Conservation (phyloP, 164 flowering plant genomes). For the Magnolia sinica region DNA sequence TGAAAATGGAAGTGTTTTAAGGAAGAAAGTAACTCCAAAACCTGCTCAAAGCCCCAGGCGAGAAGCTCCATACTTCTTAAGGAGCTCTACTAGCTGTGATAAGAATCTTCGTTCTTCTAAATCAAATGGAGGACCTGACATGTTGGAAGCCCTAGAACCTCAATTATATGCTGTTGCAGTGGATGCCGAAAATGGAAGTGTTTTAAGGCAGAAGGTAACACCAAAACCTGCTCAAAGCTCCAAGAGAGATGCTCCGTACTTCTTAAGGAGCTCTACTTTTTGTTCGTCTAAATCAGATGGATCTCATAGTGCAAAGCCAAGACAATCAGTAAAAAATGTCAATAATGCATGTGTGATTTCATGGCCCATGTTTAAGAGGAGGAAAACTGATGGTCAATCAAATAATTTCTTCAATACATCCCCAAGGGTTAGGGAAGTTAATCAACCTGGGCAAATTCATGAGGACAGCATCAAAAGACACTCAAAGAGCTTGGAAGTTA, state of each 20-base stretch:
- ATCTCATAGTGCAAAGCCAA: conserved; percentile 14
- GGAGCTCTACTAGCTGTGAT: conserved; percentile 5
- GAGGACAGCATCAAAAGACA: conserved; percentile 3
- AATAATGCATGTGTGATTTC: conserved; percentile 24
- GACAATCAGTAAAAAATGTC: conserved; percentile 6
- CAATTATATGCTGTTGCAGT: background rate
- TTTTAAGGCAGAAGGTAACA: conserved; percentile 3
- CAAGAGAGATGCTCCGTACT: conserved; percentile 6
- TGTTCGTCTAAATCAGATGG: conserved; percentile 11
- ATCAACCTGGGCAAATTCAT: conserved; percentile 11
- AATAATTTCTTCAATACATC: conserved; percentile 23
- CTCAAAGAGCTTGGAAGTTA: conserved; percentile 14
- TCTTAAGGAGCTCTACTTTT: conserved; percentile 7
- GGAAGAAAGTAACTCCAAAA: conserved; percentile 3
- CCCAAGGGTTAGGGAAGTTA: conserved; percentile 21
- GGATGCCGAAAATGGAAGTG: conserved; percentile 1
- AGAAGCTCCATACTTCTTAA: conserved; percentile 8
- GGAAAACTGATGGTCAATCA: conserved; percentile 32
- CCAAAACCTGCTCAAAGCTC: conserved; percentile 7
- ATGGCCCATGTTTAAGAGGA: conserved; percentile 51
- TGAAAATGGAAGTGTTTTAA: background rate
- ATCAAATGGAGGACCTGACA: conserved; percentile 1
- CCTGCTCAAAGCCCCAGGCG: conserved; percentile 7
- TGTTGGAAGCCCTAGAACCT: conserved; percentile 1
- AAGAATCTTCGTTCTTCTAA: conserved; percentile 10